Evolutionary conservation across 345 rosid species (phyloP), one percentile per base, ranked within the genome.

Genomic region (Eucalyptus paniculata): DNA sequence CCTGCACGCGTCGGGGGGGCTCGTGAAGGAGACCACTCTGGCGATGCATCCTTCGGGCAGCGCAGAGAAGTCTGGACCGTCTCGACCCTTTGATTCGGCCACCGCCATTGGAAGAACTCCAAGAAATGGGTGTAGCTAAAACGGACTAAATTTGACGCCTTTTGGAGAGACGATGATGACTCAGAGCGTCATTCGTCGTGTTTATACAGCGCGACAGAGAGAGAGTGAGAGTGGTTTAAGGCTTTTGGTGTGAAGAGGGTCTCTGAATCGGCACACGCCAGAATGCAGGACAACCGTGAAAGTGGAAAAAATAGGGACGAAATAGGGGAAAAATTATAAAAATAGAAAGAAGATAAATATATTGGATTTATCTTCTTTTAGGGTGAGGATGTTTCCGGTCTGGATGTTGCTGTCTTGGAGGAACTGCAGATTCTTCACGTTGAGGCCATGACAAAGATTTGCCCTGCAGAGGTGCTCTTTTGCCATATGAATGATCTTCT

Each of bases 301-400:
- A 53, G 58, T 53, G 58, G 58, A 53, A 53, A 53, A 53, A 53
- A 53, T 19, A 53, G 21, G 58, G 58, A 53, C 58, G 58, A 53
- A 56, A 56, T 56, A 56, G 62, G 30, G 30, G 28, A 0, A 23
- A 62, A 62, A n/a, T 50, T 50, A 51, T 17, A 51, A 53, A 53
- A 53, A 53, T 8, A 53, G 5, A 53, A 53, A 19, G 11, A 53
- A 53, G 58, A 53, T 53, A 53, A 19, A 53, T 8, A 19, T 21
- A 53, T 21, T 53, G 58, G 26, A 53, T 53, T 53, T 53, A n/a
- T n/a, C n/a, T n/a, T n/a, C n/a, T n/a, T 86, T 86, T 90, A 95
- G 97, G 94, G 96, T 86, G 97, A 95, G 90, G 93, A 93, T 91
- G 89, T 95, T 87, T 86, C 88, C 86, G 91, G 90, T 89, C 88